Conservation (phyloP, 2,329 filamentous ascomycete genomes). For the Chrysosporium keratinophilum region DNA sequence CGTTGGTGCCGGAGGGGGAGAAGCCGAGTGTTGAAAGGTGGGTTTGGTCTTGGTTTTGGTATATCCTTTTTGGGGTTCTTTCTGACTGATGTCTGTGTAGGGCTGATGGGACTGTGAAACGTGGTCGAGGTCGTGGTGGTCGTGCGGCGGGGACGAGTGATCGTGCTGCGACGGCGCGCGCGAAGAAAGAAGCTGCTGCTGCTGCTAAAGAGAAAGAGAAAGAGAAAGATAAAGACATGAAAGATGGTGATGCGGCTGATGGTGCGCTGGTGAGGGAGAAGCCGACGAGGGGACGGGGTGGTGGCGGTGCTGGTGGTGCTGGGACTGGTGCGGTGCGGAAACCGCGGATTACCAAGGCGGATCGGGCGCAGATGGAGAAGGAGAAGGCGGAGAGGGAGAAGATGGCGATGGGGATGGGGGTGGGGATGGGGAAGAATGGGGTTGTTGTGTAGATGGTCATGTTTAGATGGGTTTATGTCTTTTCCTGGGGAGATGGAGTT, state of each 20-base stretch:
- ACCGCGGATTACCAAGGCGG: constrained; percentile 17
- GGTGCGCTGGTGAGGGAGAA: not conserved
- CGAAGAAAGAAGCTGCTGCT: not conserved
- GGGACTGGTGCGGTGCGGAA: constrained; percentile 12
- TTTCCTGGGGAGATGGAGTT: not conserved
- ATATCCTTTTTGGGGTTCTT: constrained; percentile 13
- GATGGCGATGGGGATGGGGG: constrained; percentile 15
- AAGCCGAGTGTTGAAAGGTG: constrained; percentile 58
- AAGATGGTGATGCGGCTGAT: not conserved
- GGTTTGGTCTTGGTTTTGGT: constrained; percentile 18
- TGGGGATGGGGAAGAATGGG: constrained; percentile 10
- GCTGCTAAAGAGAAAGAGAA: constrained; percentile 4
- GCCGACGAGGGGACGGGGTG: not conserved
- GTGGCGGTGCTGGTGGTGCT: not conserved
- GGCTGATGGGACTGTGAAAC: constrained; percentile 60
- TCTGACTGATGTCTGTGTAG: constrained; percentile 39
- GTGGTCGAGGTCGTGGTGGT: constrained; percentile 45
- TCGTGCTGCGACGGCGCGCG: constrained; percentile 6
- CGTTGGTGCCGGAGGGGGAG: constrained; percentile 75
- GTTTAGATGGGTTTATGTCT: not conserved
- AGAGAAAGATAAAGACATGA: too few relatives aligned
- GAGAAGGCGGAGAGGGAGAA: constrained; percentile 17
- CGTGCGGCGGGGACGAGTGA: constrained; percentile 27
- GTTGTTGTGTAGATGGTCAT: not conserved
- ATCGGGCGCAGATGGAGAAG: constrained; percentile 15